Conservation (phyloP, 2,329 filamentous ascomycete species). For the Ophiostoma sp. region DNA sequence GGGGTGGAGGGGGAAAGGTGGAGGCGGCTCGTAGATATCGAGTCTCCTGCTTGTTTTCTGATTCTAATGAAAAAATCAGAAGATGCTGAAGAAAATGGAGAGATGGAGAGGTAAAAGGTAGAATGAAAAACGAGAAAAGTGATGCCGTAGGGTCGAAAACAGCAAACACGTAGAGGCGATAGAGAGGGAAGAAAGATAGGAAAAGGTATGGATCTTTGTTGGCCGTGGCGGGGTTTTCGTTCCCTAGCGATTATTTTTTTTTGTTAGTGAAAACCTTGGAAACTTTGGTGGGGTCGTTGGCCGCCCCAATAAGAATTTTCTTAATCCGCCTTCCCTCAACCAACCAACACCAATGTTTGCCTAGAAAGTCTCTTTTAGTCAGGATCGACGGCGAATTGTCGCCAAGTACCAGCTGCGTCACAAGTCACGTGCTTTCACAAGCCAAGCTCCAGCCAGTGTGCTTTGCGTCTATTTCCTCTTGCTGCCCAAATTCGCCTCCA, state of each 20-base stretch:
- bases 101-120: background rate
- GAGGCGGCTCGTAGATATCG: background rate
- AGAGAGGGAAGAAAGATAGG: constrained; percentile 22
- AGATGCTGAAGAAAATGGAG: background rate
- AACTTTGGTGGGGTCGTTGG: constrained; percentile 23
- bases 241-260: constrained; percentile 22
- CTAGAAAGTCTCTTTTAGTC: background rate
- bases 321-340: constrained; percentile 17
- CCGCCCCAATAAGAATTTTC: constrained; percentile 14
- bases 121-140: background rate
- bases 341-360: background rate
- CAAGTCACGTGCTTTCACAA: constrained; percentile 10
- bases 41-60: background rate
- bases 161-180: constrained; percentile 24
- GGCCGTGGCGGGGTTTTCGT: constrained; percentile 24
- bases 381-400: background rate
- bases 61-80: background rate
- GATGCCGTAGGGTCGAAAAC: constrained; percentile 24
- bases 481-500: constrained; percentile 2
- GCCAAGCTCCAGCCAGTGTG: background rate
- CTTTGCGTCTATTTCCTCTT: background rate
- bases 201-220: constrained; percentile 17
- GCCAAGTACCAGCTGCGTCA: background rate
- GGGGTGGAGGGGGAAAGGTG: background rate
- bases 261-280: constrained; percentile 23